Evolutionary conservation across 176 grass and related monocot species (phyloP).

Genomic region (Miscanthus lutarioriparius): DNA sequence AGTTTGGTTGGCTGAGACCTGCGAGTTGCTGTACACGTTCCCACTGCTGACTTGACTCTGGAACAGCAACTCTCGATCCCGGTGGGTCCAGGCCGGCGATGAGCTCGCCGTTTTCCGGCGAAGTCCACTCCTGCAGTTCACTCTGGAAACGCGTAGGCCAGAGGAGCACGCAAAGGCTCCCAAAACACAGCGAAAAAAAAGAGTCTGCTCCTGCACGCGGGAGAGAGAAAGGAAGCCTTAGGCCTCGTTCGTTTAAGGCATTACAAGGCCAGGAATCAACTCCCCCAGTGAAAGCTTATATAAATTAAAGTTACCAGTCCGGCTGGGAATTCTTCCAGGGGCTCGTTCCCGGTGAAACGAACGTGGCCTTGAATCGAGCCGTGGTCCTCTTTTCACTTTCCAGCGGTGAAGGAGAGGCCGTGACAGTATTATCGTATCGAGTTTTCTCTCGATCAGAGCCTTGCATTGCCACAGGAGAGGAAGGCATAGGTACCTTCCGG

Average conservation of each 20-base stretch:
- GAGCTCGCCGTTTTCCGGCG: background rate
- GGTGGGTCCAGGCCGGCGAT: background rate
- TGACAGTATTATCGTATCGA: too few relatives aligned
- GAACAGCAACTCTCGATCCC: background rate
- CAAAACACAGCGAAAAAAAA: conserved; percentile 25
- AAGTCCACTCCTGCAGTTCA: background rate
- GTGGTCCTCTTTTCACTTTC: background rate
- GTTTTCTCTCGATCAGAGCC: too few relatives aligned
- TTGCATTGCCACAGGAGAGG: too few relatives aligned
- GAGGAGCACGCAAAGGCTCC: background rate
- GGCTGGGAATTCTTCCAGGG: too few relatives aligned
- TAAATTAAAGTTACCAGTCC: too few relatives aligned
- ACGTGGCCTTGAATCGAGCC: background rate
- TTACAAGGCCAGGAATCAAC: too few relatives aligned
- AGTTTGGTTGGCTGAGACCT: background rate
- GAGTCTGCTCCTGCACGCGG: background rate
- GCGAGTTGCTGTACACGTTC: background rate
- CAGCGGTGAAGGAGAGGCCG: background rate
- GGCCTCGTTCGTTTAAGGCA: too few relatives aligned
- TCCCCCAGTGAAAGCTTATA: too few relatives aligned
- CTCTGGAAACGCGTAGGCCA: background rate
- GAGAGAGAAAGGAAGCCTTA: background rate
- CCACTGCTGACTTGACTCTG: conserved; percentile 22
- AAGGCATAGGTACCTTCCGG: background rate
- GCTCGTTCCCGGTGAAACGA: too few relatives aligned